Evolutionary conservation across 768 basidiomycete genomes (phyloP).

Genomic region (Lenzites betulinus): DNA sequence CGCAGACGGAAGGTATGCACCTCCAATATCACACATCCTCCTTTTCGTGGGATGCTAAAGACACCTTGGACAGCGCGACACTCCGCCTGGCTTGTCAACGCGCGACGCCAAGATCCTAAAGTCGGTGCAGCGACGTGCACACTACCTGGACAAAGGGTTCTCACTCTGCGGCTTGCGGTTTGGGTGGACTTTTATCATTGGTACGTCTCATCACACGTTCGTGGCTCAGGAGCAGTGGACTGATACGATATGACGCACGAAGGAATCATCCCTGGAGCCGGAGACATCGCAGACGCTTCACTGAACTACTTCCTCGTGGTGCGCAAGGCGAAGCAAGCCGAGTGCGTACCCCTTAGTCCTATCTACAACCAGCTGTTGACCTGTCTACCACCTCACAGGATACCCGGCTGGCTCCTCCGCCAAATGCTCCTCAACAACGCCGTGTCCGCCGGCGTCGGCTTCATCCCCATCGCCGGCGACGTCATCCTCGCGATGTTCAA

Average conservation of each 20-base stretch:
- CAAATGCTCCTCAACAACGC: constrained; percentile 80
- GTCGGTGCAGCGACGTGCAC: constrained; percentile 75
- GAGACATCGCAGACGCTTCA: constrained; percentile 60
- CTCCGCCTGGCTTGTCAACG: constrained; percentile 74
- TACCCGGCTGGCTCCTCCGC: constrained; percentile 63
- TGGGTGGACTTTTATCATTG: constrained; percentile 83
- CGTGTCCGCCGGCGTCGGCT: constrained; percentile 63
- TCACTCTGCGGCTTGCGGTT: constrained; percentile 76
- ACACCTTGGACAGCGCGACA: constrained; percentile 48
- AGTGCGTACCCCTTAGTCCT: constrained; percentile 40
- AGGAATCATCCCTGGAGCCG: constrained; percentile 70
- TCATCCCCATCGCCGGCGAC: constrained; percentile 77
- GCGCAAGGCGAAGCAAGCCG: constrained; percentile 72
- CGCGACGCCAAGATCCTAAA: constrained; percentile 76
- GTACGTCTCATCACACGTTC: constrained; percentile 29
- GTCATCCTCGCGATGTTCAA: constrained; percentile 76
- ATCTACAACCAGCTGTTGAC: no score
- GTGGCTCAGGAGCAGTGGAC: not conserved
- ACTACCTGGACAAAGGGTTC: constrained; percentile 89
- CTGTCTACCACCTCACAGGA: constrained; percentile 23
- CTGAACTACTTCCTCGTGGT: constrained; percentile 81
- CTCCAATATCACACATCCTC: not conserved
- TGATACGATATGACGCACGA: not conserved
- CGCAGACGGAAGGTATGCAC: constrained; percentile 58
- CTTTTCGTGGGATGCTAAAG: no score